Base-by-base conservation (phyloP, 2,329 filamentous ascomycete genomes). In the Claviceps pazoutovae region DNA sequence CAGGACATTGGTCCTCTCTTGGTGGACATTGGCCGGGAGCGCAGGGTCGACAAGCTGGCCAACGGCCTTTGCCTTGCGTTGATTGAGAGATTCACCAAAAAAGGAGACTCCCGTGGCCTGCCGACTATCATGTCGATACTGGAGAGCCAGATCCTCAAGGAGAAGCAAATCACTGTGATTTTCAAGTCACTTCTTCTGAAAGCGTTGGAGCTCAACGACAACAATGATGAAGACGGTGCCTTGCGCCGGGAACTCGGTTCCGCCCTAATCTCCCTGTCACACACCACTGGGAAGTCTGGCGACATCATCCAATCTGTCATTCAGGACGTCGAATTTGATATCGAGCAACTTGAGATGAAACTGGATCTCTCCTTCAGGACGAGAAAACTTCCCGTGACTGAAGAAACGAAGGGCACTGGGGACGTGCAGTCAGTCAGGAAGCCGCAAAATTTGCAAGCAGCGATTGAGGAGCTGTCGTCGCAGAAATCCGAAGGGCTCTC, bases 311-410 rank as follows among this genome's bases (percentile, higher is more conserved):
- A 81, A 55, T 74, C 74, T n/a, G 77, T 83, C 4, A 76, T 91
- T 39, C 72, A 80, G 38, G 78, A 84, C 42, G 76, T 80, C 7
- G 78, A 83, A 13, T 75, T 88, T 54, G 84, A 93, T 60, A 77
- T 93, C 45, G 80, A 88, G 54, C 77, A 82, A 47, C 69, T 93
- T 17, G 86, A 93, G 67, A 76, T 87, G 68, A 84, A 80, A 58
- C 73, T 94, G 19, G 83, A 87, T 51, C 79, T 83, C 8, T 78
- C 82, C 9, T 79, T 90, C 55, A 78, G 83, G 42, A 76, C 77
- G 7, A 71, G 59, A 53, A 71, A 76, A 45, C 66, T 79, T 17
- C 70, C 75, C n/a, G 71, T 70, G 23, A 69, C 74, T 47, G 74
- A 76, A 34, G 30, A 34, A 30, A 76, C 80, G 56, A 72, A 56